Evolutionary conservation across 495 filamentous ascomycete species (phyloP).

Genomic region (Melanomma pulvis-pyrius): DNA sequence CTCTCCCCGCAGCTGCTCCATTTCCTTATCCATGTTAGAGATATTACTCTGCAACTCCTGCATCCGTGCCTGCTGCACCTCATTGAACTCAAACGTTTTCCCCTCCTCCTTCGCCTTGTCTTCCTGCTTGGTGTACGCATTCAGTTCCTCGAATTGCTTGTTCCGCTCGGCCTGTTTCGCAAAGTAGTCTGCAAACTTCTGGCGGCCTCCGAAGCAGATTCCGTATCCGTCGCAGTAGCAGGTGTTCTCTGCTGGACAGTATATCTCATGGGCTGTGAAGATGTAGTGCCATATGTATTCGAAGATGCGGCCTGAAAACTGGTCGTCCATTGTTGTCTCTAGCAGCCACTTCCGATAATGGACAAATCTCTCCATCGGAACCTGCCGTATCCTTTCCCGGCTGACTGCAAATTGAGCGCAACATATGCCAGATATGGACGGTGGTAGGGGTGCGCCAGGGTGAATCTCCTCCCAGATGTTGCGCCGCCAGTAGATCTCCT

Average conservation of each 20-base stretch:
- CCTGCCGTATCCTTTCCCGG: conserved; percentile 47
- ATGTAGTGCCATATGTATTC: conserved; percentile 72
- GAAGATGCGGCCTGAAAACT: conserved; percentile 67
- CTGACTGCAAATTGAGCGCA: conserved; percentile 64
- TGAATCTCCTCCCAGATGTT: conserved; percentile 39
- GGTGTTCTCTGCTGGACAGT: conserved; percentile 63
- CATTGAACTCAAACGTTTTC: conserved; percentile 5
- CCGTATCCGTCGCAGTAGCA: conserved; percentile 76
- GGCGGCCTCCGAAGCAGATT: conserved; percentile 65
- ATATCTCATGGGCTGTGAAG: conserved; percentile 56
- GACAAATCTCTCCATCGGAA: conserved; percentile 62
- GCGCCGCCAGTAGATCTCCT: conserved; percentile 36
- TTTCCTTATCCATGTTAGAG: conserved; percentile 27
- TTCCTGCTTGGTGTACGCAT: conserved; percentile 23
- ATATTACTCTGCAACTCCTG: conserved; percentile 25
- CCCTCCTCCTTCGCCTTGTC: conserved; percentile 20
- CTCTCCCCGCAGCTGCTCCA: conserved; percentile 28
- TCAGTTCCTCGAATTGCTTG: conserved; percentile 26
- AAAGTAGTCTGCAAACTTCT: conserved; percentile 52
- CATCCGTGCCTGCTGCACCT: conserved; percentile 22
- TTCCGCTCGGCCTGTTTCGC: conserved; percentile 26
- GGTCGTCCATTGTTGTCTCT: conserved; percentile 60
- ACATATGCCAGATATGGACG: conserved; percentile 37
- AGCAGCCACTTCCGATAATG: conserved; percentile 68
- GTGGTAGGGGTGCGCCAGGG: conserved; percentile 35